Conservation (phyloP, 2,329 filamentous ascomycete genomes). For the Trichoderma pleuroti region DNA sequence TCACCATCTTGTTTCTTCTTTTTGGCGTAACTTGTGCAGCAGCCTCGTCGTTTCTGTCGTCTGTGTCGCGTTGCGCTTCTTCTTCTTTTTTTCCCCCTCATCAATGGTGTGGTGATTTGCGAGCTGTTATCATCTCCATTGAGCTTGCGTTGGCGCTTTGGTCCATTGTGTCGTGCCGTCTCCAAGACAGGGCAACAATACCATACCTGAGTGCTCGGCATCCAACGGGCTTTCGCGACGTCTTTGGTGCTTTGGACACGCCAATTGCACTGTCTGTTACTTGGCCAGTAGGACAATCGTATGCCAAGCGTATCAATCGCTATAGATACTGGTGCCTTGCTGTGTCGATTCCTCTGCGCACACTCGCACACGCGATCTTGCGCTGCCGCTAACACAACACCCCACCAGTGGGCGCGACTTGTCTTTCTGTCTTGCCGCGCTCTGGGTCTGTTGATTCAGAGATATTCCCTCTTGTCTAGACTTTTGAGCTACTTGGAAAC, state of each 20-base stretch:
- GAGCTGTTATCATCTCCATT: background rate
- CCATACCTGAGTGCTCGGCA: background rate
- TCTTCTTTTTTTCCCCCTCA: background rate
- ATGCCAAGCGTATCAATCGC: background rate
- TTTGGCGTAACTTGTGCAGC: background rate
- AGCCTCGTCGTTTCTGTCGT: background rate
- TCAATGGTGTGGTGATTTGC: background rate
- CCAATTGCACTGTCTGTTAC: background rate
- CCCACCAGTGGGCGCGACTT: background rate
- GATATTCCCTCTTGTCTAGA: background rate
- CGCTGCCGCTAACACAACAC: background rate
- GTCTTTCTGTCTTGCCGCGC: slow-evolving; percentile 21
- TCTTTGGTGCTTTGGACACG: background rate
- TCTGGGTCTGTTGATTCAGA: background rate
- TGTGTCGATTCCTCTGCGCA: background rate
- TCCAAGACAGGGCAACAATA: background rate
- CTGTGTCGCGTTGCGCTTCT: background rate
- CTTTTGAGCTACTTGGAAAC: background rate
- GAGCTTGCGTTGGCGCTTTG: background rate
- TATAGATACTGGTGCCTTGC: background rate
- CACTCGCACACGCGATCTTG: background rate
- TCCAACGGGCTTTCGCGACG: background rate
- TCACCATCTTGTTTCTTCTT: background rate
- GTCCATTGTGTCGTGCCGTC: background rate
- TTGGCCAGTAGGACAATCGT: background rate